Conservation (phyloP, 768 basidiomycete genomes). For the Tephrocybe sp. region DNA sequence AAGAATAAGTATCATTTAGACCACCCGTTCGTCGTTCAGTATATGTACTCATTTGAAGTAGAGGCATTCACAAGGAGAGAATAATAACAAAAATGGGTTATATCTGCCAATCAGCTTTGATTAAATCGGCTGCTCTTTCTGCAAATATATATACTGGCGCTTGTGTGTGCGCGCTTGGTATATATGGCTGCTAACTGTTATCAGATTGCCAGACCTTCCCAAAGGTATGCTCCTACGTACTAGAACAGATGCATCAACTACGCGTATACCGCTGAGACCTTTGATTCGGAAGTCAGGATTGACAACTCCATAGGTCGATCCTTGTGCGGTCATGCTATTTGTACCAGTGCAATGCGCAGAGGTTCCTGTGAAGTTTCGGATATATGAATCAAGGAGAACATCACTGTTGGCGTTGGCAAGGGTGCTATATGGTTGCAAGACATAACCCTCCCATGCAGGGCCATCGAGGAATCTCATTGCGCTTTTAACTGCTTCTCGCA, state of each 20-base stretch:
- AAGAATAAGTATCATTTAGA: too few species aligned
- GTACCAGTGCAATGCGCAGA: constrained; percentile 13
- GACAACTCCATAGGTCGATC: constrained; percentile 15
- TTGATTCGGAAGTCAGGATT: constrained; percentile 17
- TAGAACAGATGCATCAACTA: constrained; percentile 19
- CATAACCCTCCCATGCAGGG: constrained; percentile 14
- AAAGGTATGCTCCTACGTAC: too few species aligned
- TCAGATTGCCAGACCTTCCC: not conserved
- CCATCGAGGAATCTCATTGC: constrained; percentile 13
- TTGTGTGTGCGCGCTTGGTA: constrained; percentile 15
- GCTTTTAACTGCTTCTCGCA: constrained; percentile 16
- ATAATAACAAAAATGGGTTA: too few species aligned
- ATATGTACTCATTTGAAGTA: too few species aligned
- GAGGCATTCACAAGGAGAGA: too few species aligned
- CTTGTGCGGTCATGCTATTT: constrained; percentile 11
- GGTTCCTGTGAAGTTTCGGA: constrained; percentile 6
- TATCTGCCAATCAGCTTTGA: constrained; percentile 7
- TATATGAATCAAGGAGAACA: constrained; percentile 4
- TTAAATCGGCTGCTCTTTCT: constrained; percentile 17
- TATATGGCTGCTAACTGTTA: constrained; percentile 6
- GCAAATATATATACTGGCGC: constrained; percentile 17
- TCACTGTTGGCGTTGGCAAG: constrained; percentile 12
- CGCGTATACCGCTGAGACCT: constrained; percentile 13
- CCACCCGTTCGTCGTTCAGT: too few species aligned
- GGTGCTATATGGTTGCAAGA: constrained; percentile 7